phyloP scores from a whole-genome alignment of 495 filamentous ascomycete genomes.

The Collariella sp. region DNA sequence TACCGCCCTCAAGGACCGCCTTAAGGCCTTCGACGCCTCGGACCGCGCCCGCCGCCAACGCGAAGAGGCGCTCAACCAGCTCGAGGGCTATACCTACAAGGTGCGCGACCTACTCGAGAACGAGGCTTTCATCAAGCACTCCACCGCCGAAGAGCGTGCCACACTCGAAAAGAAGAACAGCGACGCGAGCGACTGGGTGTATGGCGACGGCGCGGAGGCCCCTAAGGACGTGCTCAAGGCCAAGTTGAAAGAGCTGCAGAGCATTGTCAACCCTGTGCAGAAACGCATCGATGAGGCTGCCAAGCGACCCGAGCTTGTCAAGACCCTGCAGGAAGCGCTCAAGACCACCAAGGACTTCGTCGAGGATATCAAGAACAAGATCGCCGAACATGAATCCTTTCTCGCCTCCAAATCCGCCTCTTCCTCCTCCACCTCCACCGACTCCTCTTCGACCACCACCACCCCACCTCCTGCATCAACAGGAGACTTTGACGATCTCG shows the following conservation, averaged over 20 bases:
- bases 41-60: slow-evolving; percentile 67
- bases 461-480: slow-evolving; percentile 29
- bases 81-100: slow-evolving; percentile 90
- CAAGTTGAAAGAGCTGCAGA: slow-evolving; percentile 62
- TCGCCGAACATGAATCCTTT: slow-evolving; percentile 41
- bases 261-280: slow-evolving; percentile 59
- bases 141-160: slow-evolving; percentile 55
- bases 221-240: slow-evolving; percentile 59
- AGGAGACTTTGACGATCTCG: slow-evolving; percentile 54
- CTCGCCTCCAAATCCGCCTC: slow-evolving; percentile 36
- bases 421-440: slow-evolving; percentile 32
- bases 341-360: slow-evolving; percentile 45
- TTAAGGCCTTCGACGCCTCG: slow-evolving; percentile 73
- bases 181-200: slow-evolving; percentile 79
- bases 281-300: slow-evolving; percentile 59
- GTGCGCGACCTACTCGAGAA: slow-evolving; percentile 72
- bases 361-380: slow-evolving; percentile 42
- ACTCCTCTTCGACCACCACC: slow-evolving; percentile 24
- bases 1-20: slow-evolving; percentile 57
- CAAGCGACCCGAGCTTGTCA: slow-evolving; percentile 56
- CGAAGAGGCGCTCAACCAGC: slow-evolving; percentile 83
- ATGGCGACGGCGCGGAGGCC: slow-evolving; percentile 72
- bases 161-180: slow-evolving; percentile 54
- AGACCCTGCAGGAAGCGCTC: slow-evolving; percentile 53
- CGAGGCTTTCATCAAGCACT: slow-evolving; percentile 59